phyloP scores from a whole-genome alignment of 164 flowering plant genomes.

The Vitis rupestris region DNA sequence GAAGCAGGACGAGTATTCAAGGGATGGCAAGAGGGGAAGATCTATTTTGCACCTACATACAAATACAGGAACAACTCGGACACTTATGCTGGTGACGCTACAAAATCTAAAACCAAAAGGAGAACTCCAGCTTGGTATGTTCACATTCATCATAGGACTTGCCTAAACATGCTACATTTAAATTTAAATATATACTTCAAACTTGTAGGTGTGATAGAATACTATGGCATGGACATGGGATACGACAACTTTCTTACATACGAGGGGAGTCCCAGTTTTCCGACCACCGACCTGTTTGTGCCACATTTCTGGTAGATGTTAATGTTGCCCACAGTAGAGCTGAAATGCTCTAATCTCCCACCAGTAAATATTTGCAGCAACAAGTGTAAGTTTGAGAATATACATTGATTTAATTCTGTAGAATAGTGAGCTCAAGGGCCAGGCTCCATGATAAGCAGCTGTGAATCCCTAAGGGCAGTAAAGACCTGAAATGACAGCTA shows the following conservation, averaged over 20 bases:
- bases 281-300: conserved; percentile 84
- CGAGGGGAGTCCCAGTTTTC: conserved; percentile 69
- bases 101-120: conserved; percentile 55
- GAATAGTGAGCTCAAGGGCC: no score
- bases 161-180: background rate
- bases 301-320: conserved; percentile 60
- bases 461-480: no score
- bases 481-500: no score
- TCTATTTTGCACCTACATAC: conserved; percentile 85
- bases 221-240: conserved; percentile 76
- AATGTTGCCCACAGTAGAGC: conserved; percentile 17
- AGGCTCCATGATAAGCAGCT: no score
- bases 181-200: background rate
- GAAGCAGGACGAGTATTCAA: conserved; percentile 79
- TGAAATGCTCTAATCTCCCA: background rate
- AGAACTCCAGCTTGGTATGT: conserved; percentile 92
- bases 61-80: conserved; percentile 76
- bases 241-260: conserved; percentile 51
- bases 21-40: conserved; percentile 84
- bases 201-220: conserved; percentile 80
- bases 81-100: conserved; percentile 62
- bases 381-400: no score
- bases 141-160: background rate
- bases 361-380: no score
- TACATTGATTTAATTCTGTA: no score